Evolutionary conservation across 1,284 basidiomycete genomes (phyloP), one percentile per base, ranked within the genome.

Genomic region (Ceratobasidium sp.): DNA sequence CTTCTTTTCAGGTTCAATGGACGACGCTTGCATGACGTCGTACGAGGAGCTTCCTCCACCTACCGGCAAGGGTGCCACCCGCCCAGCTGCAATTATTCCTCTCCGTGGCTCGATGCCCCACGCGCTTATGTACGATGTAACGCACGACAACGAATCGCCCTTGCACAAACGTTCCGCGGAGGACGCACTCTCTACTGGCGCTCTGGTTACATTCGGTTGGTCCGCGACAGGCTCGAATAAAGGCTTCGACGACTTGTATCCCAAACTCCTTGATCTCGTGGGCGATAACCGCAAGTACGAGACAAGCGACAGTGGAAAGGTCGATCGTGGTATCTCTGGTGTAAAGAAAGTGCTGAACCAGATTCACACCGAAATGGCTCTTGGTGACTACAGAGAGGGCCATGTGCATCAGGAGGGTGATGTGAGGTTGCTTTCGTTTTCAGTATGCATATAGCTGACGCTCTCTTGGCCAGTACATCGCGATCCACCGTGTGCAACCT

Each of bases 201-300:
- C 93, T 9, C 85, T 98, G 16, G 91, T 92, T 18, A 88, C 94
- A 0, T 97, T 97, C 81, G 91, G 91, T 57, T 89, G 88, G 78
- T 92, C 89, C 18, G 96, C 92, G 4, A 87, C 93, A 58, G 96
- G 95, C 1, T 96, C 93, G 5, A 94, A 94, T 76, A 97, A 97
- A 80, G 96, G 96, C 39, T 97, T 96, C 78, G 96, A 98, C 78
- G 96, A 98, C 77, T 81, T 98, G n/a, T 97, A 97, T 79, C 95
- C 96, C 4, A 94, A 94, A 79, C 82, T 96, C 21, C 81, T 98
- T 48, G 88, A 97, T 79, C 84, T 98, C 43, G 96, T 98, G 16
- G 84, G 83, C 14, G 96, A 98, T 80, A 90, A 87, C 77, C 84
- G 94, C 74, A 80, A 82, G 77, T 98, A 98, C 78, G 90, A 93